Evolutionary conservation across 495 filamentous ascomycete species (phyloP).

Genomic region (Bombardia bombarda): DNA sequence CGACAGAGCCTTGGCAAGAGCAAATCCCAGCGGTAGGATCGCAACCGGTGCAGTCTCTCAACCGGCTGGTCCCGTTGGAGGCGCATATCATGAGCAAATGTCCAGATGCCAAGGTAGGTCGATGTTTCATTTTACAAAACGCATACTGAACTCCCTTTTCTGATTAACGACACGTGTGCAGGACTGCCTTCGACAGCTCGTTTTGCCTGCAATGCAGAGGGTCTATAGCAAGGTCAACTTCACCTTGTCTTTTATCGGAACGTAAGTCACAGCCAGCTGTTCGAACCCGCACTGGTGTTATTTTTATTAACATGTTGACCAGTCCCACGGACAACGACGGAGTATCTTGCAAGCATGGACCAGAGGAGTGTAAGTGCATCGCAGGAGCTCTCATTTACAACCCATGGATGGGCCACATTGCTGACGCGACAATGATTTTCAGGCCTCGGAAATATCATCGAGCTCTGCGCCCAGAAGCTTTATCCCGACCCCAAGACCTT

Average conservation of each 20-base stretch:
- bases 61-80: conserved; percentile 60
- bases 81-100: conserved; percentile 95
- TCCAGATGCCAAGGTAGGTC: conserved; percentile 58
- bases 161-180: conserved; percentile 2
- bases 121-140: not conserved
- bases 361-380: conserved; percentile 55
- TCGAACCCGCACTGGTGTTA: too few species aligned
- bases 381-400: too few species aligned
- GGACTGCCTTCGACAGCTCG: conserved; percentile 70
- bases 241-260: conserved; percentile 81
- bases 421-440: too few species aligned
- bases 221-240: conserved; percentile 83
- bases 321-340: conserved; percentile 54
- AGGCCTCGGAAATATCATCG: conserved; percentile 84
- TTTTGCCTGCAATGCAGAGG: conserved; percentile 80
- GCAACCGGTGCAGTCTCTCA: not conserved
- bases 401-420: too few species aligned
- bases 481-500: conserved; percentile 79
- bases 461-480: conserved; percentile 77
- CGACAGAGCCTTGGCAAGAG: not conserved
- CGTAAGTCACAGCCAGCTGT: conserved; percentile 37
- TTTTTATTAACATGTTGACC: too few species aligned
- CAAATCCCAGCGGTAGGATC: too few species aligned
- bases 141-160: not conserved
- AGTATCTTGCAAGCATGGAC: conserved; percentile 79